phyloP scores from a whole-genome alignment of 768 basidiomycete species.

The Gloeostereum incarnatum region DNA sequence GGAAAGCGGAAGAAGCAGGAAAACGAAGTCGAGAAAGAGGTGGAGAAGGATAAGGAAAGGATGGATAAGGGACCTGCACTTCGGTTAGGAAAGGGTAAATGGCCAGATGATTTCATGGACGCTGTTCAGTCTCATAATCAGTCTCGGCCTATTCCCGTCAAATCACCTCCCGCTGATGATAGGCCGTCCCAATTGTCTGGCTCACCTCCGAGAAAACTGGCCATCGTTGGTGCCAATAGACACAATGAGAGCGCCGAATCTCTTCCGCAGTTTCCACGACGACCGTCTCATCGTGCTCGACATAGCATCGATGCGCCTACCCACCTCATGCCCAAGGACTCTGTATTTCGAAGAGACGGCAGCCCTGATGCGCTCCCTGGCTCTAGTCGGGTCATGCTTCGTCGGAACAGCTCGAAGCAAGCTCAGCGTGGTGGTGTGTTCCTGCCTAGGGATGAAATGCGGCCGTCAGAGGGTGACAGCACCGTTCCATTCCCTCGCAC shows the following conservation, averaged over 20 bases:
- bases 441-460: slow-evolving; percentile 29
- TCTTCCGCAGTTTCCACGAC: slow-evolving; percentile 38
- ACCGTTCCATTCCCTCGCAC: slow-evolving; percentile 61
- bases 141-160: slow-evolving; percentile 12
- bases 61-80: slow-evolving; percentile 29
- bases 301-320: slow-evolving; percentile 50
- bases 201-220: slow-evolving; percentile 45
- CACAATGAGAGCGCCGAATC: slow-evolving; percentile 39
- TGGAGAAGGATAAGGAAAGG: slow-evolving; percentile 14
- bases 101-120: slow-evolving; percentile 76
- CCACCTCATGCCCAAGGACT: slow-evolving; percentile 39
- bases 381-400: slow-evolving; percentile 35
- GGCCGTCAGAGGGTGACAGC: slow-evolving; percentile 23
- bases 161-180: slow-evolving; percentile 6
- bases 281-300: slow-evolving; percentile 55
- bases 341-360: slow-evolving; percentile 36
- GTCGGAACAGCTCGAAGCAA: slow-evolving; percentile 49
- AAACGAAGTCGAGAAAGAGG: slow-evolving; percentile 14
- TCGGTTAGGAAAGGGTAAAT: slow-evolving; percentile 68
- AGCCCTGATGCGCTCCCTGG: slow-evolving; percentile 46
- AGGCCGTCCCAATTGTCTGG: slow-evolving; percentile 23
- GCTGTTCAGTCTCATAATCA: slow-evolving; percentile 33
- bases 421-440: slow-evolving; percentile 36
- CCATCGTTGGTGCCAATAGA: slow-evolving; percentile 35
- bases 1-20: slow-evolving; percentile 11